Base-by-base conservation (phyloP, 75 land plant genomes). In the Gnetum montanum region DNA sequence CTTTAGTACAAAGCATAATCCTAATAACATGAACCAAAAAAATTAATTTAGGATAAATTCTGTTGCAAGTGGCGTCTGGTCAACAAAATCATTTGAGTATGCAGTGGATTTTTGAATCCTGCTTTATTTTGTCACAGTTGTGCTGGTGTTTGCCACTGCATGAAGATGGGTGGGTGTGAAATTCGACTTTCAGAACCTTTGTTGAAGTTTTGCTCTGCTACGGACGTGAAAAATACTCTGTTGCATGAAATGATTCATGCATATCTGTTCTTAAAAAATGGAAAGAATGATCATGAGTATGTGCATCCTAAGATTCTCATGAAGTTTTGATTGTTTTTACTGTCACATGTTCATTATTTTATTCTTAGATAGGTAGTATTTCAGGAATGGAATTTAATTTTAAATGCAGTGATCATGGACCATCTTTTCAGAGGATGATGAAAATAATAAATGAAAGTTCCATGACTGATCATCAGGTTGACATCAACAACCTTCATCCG, bases 221-320 rank as follows among this genome's bases (percentile, higher is more conserved):
- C 34, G 20, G 79, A 76, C 22, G 34, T 76, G 11, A 76, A 76
- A 46, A 62, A 72, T 35, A 64, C 70, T 5, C 47, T 76, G 43
- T 57, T 76, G 24, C 79, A 76, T 67, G 79, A 71, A 54, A 76
- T 76, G 79, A 76, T 76, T 15, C 79, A 76, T 62, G 79, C 79
- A 8, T 72, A 60, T 54, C 45, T 76, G 59, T 76, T 47, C 45
- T 31, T 72, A 12, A 53, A 51, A n/a, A 28, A 61, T 31, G 54
- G 54, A 12, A 72, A 66, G 48, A 61, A 51, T 8, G 71, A 76
- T 46, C 76, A 67, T 38, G 59, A 62, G 76, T 72, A 67, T 51
- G 56, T 29, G 44, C 49, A 8, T 11, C 23, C 2, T 6, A 34
- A n/a, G n/a, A n/a, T n/a, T n/a, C n/a, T n/a, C n/a, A n/a, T n/a